These are phyloP conservation scores for Epichloe aotearoae DNA, from an alignment of 2,329 filamentous ascomycete species.

Conservation along the genomic window DNA sequence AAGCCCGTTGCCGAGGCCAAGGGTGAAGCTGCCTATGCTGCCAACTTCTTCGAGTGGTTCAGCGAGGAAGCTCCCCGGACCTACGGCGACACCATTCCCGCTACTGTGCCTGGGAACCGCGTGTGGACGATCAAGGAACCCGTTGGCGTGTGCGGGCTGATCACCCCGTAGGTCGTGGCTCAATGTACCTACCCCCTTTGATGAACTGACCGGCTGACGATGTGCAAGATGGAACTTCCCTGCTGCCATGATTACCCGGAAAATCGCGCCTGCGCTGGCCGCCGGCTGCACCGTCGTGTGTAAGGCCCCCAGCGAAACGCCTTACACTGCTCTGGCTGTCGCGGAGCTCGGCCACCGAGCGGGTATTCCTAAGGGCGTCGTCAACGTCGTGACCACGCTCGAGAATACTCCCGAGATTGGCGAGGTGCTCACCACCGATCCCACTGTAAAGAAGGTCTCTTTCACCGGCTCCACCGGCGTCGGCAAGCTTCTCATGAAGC, in stretches of 20 bases:
- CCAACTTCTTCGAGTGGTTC: constrained; percentile 72
- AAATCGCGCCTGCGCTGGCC: constrained; percentile 63
- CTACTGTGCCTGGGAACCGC: constrained; percentile 57
- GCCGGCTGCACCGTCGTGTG: constrained; percentile 92
- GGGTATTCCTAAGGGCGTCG: constrained; percentile 77
- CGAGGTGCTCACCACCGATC: constrained; percentile 55
- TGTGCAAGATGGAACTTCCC: constrained; percentile 64
- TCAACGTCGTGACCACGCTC: constrained; percentile 75
- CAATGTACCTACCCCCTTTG: not conserved
- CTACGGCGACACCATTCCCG: constrained; percentile 64
- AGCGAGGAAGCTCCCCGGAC: constrained; percentile 58
- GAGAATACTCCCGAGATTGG: constrained; percentile 73
- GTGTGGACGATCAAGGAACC: constrained; percentile 72
- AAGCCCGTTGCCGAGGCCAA: constrained; percentile 67
- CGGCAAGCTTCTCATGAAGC: constrained; percentile 73
- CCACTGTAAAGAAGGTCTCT: constrained; percentile 74
- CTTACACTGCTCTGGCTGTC: constrained; percentile 77
- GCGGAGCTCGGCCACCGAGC: constrained; percentile 78
- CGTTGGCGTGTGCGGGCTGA: constrained; percentile 69
- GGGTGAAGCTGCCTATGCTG: constrained; percentile 59
- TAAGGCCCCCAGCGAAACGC: constrained; percentile 86
- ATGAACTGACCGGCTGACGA: not conserved
- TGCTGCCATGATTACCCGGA: constrained; percentile 61
- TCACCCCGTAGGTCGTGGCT: constrained; percentile 46
- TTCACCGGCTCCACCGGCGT: constrained; percentile 74